Evolutionary conservation across 2,329 filamentous ascomycete genomes (phyloP).

Genomic region (Sporothrix euskadiensis): DNA sequence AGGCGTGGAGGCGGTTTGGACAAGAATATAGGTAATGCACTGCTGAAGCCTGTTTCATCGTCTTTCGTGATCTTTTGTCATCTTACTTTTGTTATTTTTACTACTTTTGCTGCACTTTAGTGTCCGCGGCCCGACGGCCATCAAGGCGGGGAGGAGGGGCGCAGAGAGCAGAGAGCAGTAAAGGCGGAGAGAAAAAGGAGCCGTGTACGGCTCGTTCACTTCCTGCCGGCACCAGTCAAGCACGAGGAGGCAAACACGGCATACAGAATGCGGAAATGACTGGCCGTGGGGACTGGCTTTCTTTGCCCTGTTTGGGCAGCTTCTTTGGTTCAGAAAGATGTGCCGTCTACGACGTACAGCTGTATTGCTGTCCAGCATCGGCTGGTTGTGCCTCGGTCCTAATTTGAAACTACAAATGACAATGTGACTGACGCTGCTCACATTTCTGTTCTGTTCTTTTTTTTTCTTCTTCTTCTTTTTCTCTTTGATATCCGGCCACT

Average conservation of each 20-base stretch:
- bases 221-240: conserved; percentile 6
- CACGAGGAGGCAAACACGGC: background rate
- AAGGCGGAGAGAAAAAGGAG: background rate
- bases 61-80: conserved; percentile 14
- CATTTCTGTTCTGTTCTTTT: no score
- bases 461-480: background rate
- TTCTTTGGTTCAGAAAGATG: background rate
- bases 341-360: background rate
- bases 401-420: no score
- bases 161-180: background rate
- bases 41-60: background rate
- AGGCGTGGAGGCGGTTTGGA: background rate
- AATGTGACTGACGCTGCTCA: background rate
- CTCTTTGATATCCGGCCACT: background rate
- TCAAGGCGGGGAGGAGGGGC: background rate
- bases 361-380: background rate
- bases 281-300: background rate
- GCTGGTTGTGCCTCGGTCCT: background rate
- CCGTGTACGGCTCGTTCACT: background rate
- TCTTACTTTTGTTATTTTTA: background rate
- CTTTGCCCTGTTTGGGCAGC: background rate
- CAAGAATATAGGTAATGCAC: background rate
- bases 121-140: background rate
- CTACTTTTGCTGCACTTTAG: background rate
- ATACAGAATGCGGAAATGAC: background rate